A percentile compares a stretch with the other conserved stretches of the same genome.
phyloP scores from a whole-genome alignment of 345 rosid genomes.

The Brassica nigra region DNA sequence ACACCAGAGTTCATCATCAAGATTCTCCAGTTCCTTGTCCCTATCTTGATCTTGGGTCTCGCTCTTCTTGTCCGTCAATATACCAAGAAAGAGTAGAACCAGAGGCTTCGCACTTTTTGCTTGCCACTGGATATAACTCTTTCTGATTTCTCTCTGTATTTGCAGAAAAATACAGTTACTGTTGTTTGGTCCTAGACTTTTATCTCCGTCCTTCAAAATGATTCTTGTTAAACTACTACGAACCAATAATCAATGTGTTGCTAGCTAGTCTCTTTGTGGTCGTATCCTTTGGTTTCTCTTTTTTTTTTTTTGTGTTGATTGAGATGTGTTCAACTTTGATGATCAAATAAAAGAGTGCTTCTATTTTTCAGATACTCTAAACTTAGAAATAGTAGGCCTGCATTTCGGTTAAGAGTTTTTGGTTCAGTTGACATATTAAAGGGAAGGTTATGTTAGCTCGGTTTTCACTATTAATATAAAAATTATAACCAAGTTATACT shows the following conservation, averaged over 20 bases:
- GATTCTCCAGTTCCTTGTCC: constrained; percentile 87
- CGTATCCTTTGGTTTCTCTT: background rate
- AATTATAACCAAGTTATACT: too few species aligned
- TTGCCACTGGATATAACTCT: constrained; percentile 3
- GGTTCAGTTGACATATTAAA: too few species aligned
- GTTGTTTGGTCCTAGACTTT: constrained; percentile 23
- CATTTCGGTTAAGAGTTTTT: background rate
- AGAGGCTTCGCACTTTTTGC: background rate
- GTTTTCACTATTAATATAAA: too few species aligned
- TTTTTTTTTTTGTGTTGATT: background rate
- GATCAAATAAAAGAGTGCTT: constrained; percentile 1
- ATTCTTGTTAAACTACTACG: constrained; percentile 26
- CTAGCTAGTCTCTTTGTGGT: constrained; percentile 11
- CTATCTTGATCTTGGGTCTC: constrained; percentile 78
- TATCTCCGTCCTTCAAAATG: constrained; percentile 2
- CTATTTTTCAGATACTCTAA: background rate
- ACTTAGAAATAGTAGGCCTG: background rate
- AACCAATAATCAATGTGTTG: constrained; percentile 19
- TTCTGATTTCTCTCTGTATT: constrained; percentile 18
- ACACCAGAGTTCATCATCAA: constrained; percentile 66
- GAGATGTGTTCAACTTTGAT: constrained; percentile 16
- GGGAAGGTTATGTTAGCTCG: too few species aligned
- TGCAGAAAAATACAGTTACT: background rate
- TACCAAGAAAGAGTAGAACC: constrained; percentile 80
- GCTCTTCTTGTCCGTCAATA: constrained; percentile 70